Conservation (phyloP, 208 protist genomes). For the Vickermania ingenoplastis region DNA sequence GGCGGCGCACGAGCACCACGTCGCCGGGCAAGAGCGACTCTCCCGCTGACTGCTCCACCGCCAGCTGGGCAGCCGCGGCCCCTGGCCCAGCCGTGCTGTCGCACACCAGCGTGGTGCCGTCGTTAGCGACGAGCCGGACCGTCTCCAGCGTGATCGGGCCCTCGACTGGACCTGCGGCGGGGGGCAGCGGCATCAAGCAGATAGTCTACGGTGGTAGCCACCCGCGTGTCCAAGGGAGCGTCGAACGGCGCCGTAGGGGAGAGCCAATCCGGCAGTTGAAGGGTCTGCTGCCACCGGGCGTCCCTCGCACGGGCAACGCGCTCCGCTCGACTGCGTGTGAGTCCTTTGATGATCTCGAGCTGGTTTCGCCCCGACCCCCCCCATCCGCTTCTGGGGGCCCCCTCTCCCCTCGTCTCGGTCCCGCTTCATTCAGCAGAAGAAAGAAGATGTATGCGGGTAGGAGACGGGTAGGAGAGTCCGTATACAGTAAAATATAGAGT, state of each 20-base stretch:
- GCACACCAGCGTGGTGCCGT: constrained; percentile 46
- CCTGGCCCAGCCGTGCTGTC: constrained; percentile 9
- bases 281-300: background rate
- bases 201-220: background rate
- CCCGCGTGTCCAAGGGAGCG: too few species aligned
- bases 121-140: constrained; percentile 60
- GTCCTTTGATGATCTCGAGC: constrained; percentile 19
- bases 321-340: constrained; percentile 7
- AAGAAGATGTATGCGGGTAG: too few species aligned
- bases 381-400: too few species aligned
- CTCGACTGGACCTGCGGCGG: constrained; percentile 7
- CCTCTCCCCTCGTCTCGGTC: too few species aligned
- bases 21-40: constrained; percentile 37
- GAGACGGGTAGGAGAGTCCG: too few species aligned
- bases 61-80: constrained; percentile 4
- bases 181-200: background rate
- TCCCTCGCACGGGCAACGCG: background rate
- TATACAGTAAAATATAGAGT: too few species aligned
- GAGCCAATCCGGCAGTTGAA: background rate
- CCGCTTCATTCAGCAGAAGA: too few species aligned
- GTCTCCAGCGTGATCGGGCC: constrained; percentile 30
- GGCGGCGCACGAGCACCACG: constrained; percentile 31
- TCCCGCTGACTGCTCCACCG: constrained; percentile 7
- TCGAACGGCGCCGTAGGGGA: background rate
- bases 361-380: too few species aligned